phyloP scores from a whole-genome alignment of 2,329 filamentous ascomycete genomes.

The Cladosporium oxysporum region DNA sequence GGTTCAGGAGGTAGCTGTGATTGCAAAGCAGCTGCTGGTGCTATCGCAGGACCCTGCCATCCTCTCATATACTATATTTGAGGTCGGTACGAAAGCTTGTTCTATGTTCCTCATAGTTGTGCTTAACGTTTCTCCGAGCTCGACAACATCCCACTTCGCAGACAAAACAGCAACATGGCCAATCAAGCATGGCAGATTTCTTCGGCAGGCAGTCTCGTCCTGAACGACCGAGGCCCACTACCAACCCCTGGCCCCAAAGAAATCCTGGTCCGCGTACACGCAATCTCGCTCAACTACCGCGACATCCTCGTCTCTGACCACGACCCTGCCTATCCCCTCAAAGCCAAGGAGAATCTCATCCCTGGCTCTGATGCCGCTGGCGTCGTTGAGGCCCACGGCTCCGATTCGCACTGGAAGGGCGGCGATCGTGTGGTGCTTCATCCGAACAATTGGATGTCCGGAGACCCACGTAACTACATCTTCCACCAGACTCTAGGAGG shows the following conservation, averaged over 20 bases:
- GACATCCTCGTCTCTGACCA: slow-evolving; percentile 39
- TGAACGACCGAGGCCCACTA: slow-evolving; percentile 23
- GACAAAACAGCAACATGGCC: slow-evolving; percentile 1
- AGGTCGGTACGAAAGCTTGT: background rate
- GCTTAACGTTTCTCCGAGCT: background rate
- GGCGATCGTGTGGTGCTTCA: slow-evolving; percentile 64
- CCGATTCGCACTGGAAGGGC: slow-evolving; percentile 34
- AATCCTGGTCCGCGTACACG: slow-evolving; percentile 52
- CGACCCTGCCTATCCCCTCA: slow-evolving; percentile 25
- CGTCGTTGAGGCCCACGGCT: slow-evolving; percentile 53
- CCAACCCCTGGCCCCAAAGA: slow-evolving; percentile 40
- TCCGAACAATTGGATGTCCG: slow-evolving; percentile 27
- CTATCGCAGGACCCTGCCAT: background rate
- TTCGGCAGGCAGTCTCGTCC: slow-evolving; percentile 22
- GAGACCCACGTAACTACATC: slow-evolving; percentile 25
- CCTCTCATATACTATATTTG: background rate
- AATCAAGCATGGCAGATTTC: slow-evolving; percentile 32
- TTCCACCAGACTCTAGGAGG: slow-evolving; percentile 50
- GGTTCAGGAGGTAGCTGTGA: background rate
- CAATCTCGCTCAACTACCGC: slow-evolving; percentile 55
- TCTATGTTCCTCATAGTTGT: background rate
- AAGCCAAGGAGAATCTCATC: slow-evolving; percentile 47
- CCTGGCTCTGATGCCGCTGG: slow-evolving; percentile 67
- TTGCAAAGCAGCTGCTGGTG: background rate
- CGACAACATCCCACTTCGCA: background rate